Evolutionary conservation across 768 basidiomycete species (phyloP), one percentile per base, ranked within the genome.

Genomic region (Cystofilobasidium ferigula): DNA sequence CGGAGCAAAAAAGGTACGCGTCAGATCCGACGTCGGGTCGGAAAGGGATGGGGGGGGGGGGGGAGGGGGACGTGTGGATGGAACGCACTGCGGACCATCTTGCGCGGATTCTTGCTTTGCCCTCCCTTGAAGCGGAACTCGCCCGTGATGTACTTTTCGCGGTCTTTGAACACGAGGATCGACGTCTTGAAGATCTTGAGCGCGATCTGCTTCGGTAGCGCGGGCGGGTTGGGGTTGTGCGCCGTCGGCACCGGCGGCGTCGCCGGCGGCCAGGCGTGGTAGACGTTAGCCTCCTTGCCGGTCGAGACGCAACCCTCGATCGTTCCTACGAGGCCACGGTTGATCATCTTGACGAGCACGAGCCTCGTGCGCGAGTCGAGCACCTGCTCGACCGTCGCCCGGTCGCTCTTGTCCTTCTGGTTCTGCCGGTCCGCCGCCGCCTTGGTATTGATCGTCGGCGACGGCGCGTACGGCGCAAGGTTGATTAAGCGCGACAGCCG

Each of bases 251-350:
- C 47, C 3, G 63, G 60, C 30, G 64, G 54, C 14, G 64, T 63
- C 14, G 67, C 57, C 1, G 67, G 63, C 0, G 82, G 80, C 40
- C 87, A 73, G 0, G 92, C 91, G 73, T 97, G 92, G 74, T 99
- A 99, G 16, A 99, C 95, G 71, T 98, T 98, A 12, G 94, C 94
- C 91, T 99, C 95, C 81, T 99, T 99, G 34, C 95, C 95, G 0
- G 95, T 97, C 72, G 89, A 92, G 48, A 99, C 85, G 77, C 95
- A 98, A 2, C 93, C 91, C 70, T 97, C 94, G 54, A 99, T 85
- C 74, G 90, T 87, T 62, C 87, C 84, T 18, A 99, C 82, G 20
- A 98, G 73, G 0, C 85, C 92, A 60, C 92, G 80, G 5, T 90
- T 88, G 63, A 95, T 88, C 87, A 98, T 91, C 78, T 95, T 95